Evolutionary conservation across 129 eudicot genomes (phyloP).

Genomic region (Helianthus tuberosus): DNA sequence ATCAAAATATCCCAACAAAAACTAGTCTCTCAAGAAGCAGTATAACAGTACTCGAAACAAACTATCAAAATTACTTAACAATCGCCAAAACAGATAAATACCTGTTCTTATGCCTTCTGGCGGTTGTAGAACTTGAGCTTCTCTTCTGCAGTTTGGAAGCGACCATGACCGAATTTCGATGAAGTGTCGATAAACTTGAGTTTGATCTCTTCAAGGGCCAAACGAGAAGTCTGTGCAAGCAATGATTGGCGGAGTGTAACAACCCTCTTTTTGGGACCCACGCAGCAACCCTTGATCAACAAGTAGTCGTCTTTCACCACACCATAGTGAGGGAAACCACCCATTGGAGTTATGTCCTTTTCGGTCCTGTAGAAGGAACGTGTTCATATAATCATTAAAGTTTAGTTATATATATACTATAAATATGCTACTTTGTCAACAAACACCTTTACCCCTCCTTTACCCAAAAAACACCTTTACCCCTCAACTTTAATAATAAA

Average conservation of each 20-base stretch:
- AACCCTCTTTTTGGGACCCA: conserved; percentile 60
- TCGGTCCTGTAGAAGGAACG: conserved; percentile 37
- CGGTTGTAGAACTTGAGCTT: conserved; percentile 45
- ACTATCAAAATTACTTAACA: neutral
- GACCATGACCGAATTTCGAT: conserved; percentile 57
- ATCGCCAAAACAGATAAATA: neutral
- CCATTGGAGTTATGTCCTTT: conserved; percentile 61
- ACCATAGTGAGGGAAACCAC: conserved; percentile 64
- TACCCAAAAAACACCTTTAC: neutral
- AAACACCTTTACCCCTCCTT: neutral
- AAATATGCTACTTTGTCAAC: too few relatives aligned
- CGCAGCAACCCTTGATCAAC: conserved; percentile 59
- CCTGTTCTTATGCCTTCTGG: conserved; percentile 37
- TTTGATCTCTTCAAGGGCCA: conserved; percentile 56
- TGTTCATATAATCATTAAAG: neutral
- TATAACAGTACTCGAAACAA: neutral
- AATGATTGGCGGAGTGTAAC: conserved; percentile 52
- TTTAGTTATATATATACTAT: neutral
- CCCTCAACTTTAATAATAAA: neutral
- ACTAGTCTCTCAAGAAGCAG: conserved; percentile 9
- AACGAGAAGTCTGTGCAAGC: conserved; percentile 53
- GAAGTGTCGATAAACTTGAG: conserved; percentile 62
- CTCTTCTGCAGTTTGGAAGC: conserved; percentile 61
- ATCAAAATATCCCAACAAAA: conserved; percentile 27
- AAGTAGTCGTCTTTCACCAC: conserved; percentile 56